Evolutionary conservation across 257 asterid genomes (phyloP).

Genomic region (Solanum neorickii): DNA sequence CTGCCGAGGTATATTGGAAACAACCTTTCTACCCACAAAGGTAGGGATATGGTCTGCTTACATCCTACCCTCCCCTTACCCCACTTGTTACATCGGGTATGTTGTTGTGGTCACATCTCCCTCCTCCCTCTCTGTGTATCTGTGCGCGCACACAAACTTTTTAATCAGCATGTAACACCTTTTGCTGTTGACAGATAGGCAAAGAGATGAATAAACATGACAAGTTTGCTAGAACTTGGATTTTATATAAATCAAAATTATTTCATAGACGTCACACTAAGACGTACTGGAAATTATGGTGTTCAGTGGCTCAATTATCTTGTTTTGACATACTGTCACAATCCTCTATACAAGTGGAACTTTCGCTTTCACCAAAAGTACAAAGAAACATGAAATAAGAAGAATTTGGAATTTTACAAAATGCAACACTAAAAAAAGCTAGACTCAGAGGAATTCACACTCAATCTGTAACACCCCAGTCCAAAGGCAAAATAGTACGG

Average conservation of each 20-base stretch:
- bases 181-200: not conserved
- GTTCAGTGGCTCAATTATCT: not conserved
- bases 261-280: not conserved
- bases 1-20: not conserved
- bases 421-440: not conserved
- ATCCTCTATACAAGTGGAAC: not conserved
- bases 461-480: not conserved
- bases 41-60: not conserved
- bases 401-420: not conserved
- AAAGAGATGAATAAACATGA: not conserved
- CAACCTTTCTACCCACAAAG: not conserved
- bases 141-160: not conserved
- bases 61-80: not conserved
- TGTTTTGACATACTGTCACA: not conserved
- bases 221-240: not conserved
- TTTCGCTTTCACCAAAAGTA: not conserved
- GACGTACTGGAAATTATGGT: not conserved
- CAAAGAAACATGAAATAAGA: not conserved
- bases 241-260: not conserved
- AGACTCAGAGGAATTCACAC: not conserved
- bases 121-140: not conserved
- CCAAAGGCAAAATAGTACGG: not conserved
- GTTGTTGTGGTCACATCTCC: not conserved
- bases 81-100: not conserved
- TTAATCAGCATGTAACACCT: not conserved